Conservation (phyloP, 1,139 yeast species). For the Hyphopichia khmerensis region DNA sequence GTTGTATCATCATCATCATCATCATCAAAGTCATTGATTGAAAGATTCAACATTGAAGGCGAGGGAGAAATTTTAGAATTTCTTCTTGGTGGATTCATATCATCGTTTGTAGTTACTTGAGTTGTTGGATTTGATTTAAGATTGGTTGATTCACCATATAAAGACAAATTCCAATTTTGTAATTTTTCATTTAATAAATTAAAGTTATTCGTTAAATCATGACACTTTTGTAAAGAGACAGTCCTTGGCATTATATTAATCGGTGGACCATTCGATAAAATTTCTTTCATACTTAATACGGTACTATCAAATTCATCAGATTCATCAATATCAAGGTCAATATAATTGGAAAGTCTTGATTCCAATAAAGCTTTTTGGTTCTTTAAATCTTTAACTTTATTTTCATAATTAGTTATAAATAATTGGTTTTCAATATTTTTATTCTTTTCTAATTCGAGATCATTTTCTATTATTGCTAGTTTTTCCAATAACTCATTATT, state of each 20-base stretch:
- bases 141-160: not conserved
- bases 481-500: conserved; percentile 44
- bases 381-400: conserved; percentile 25
- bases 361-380: conserved; percentile 11
- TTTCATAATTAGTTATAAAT: conserved; percentile 36
- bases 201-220: conserved; percentile 14
- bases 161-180: conserved; percentile 12
- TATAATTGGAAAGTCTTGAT: conserved; percentile 1
- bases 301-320: conserved; percentile 5
- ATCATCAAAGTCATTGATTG: not conserved
- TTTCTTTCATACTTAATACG: conserved; percentile 28
- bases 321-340: not conserved
- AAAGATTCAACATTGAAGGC: conserved; percentile 9
- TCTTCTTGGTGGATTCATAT: not conserved
- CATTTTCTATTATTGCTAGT: conserved; percentile 42
- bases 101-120: conserved; percentile 13
- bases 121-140: conserved; percentile 26
- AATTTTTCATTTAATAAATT: conserved; percentile 15
- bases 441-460: conserved; percentile 34
- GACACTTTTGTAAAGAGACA: conserved; percentile 21
- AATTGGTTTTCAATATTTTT: conserved; percentile 30
- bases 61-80: conserved; percentile 7
- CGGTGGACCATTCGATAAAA: conserved; percentile 36
- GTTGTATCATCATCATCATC: not conserved
- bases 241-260: conserved; percentile 17